Evolutionary conservation across 192 early-diverging fungal species (phyloP).

Genomic region (Entomortierella beljakovae): DNA sequence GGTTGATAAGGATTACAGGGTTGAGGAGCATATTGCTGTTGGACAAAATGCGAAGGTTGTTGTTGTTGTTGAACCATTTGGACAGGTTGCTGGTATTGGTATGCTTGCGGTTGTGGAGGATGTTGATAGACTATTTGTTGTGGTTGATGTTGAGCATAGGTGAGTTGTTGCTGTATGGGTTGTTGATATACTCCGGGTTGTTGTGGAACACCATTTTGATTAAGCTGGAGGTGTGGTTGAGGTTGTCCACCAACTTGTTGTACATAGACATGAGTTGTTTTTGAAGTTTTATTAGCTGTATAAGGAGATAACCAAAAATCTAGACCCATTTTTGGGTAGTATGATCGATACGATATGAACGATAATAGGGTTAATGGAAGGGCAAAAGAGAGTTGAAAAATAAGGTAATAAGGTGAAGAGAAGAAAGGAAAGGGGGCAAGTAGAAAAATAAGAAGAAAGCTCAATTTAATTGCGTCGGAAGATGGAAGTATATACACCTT

Average conservation of each 20-base stretch:
- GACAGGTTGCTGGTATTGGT: neutral
- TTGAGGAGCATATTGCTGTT: neutral
- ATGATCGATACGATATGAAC: too few species aligned
- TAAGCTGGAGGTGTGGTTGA: neutral
- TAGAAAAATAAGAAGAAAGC: neutral
- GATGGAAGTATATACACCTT: too few species aligned
- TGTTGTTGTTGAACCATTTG: neutral
- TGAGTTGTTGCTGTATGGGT: neutral
- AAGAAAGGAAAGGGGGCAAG: neutral
- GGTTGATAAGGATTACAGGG: neutral
- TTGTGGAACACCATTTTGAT: too few species aligned
- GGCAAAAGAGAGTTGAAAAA: neutral
- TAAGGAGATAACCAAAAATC: constrained; percentile 10
- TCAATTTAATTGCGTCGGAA: too few species aligned
- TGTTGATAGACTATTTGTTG: neutral
- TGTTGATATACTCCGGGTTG: neutral
- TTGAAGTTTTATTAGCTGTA: constrained; percentile 6
- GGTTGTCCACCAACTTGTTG: constrained; percentile 5
- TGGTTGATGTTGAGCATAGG: neutral
- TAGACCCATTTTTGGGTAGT: constrained; percentile 6
- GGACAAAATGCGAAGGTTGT: neutral
- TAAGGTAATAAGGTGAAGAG: neutral
- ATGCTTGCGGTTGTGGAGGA: neutral
- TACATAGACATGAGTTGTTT: neutral
- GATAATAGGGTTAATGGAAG: neutral